Percentiles rank a stretch among this genome's conserved stretches.
phyloP scores from a whole-genome alignment of 1,284 basidiomycete species.

The Blastosporella zonata region DNA sequence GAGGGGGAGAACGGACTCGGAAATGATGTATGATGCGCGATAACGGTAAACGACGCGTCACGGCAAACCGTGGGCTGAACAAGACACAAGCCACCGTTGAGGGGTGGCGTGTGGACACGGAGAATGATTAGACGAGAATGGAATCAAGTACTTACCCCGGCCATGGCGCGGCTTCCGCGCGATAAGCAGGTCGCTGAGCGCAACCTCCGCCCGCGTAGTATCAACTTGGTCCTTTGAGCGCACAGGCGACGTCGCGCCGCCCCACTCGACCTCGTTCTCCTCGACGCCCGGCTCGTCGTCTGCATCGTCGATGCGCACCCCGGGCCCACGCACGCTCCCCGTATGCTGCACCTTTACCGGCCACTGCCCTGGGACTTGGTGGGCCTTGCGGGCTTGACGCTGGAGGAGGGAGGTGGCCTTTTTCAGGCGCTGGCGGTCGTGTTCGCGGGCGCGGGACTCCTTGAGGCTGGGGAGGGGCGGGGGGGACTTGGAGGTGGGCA shows the following conservation, averaged over 20 bases:
- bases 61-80: too few species aligned
- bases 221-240: constrained; percentile 6
- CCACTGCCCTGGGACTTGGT: not conserved
- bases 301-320: constrained; percentile 6
- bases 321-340: not conserved
- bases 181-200: constrained; percentile 41
- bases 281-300: constrained; percentile 12
- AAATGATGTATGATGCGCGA: not conserved
- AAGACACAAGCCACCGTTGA: too few species aligned
- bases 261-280: constrained; percentile 19
- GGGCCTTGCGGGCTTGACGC: constrained; percentile 9
- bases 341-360: not conserved
- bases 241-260: constrained; percentile 12
- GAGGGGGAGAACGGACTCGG: constrained; percentile 2
- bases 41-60: not conserved
- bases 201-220: constrained; percentile 33
- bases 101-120: too few species aligned
- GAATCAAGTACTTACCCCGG: constrained; percentile 29
- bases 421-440: constrained; percentile 44
- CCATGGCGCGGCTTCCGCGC: constrained; percentile 39
- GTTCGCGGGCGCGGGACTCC: constrained; percentile 44
- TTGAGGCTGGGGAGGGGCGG: constrained; percentile 30
- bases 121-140: not conserved
- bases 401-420: constrained; percentile 36
- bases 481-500: constrained; percentile 8